A percentile compares a stretch with the other conserved stretches of the same genome.
phyloP scores from a whole-genome alignment of 1,139 yeast genomes.

The Wickerhamiella pararugosa region DNA sequence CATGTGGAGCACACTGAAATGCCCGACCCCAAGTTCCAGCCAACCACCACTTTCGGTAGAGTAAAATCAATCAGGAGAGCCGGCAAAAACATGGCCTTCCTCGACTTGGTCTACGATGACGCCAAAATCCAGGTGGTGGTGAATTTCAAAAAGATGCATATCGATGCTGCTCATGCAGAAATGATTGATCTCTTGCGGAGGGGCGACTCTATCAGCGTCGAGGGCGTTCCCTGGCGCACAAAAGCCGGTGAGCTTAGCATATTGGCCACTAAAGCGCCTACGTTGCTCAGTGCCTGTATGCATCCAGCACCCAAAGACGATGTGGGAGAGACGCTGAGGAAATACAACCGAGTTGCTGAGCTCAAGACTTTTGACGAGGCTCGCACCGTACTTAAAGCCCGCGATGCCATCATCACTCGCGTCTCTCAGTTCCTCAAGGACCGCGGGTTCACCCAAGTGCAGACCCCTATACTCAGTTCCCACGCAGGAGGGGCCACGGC shows the following conservation, averaged over 20 bases:
- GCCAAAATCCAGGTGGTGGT: constrained; percentile 45
- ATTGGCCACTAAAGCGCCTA: constrained; percentile 36
- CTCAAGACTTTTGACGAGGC: constrained; percentile 46
- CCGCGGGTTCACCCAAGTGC: constrained; percentile 57
- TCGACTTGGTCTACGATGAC: constrained; percentile 51
- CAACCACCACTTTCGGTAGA: constrained; percentile 31
- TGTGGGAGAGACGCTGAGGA: constrained; percentile 41
- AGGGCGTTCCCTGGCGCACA: constrained; percentile 62
- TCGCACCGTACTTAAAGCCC: constrained; percentile 35
- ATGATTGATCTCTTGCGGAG: constrained; percentile 36
- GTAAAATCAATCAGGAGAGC: constrained; percentile 41
- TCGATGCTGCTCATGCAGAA: constrained; percentile 19
- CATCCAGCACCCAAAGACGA: constrained; percentile 49
- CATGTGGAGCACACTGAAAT: constrained; percentile 9
- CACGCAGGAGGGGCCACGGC: constrained; percentile 84
- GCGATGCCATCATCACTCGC: constrained; percentile 38
- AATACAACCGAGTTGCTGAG: constrained; percentile 58
- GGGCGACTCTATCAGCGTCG: constrained; percentile 56
- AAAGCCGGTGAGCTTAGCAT: constrained; percentile 67
- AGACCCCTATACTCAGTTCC: constrained; percentile 66
- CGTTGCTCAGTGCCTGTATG: constrained; percentile 51
- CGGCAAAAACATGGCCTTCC: constrained; percentile 51
- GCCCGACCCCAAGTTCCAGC: constrained; percentile 5
- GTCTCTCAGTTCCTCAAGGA: constrained; percentile 42
- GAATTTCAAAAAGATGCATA: constrained; percentile 29